Conservation (phyloP, 2,329 filamentous ascomycete genomes). For the Lachnellula occidentalis region DNA sequence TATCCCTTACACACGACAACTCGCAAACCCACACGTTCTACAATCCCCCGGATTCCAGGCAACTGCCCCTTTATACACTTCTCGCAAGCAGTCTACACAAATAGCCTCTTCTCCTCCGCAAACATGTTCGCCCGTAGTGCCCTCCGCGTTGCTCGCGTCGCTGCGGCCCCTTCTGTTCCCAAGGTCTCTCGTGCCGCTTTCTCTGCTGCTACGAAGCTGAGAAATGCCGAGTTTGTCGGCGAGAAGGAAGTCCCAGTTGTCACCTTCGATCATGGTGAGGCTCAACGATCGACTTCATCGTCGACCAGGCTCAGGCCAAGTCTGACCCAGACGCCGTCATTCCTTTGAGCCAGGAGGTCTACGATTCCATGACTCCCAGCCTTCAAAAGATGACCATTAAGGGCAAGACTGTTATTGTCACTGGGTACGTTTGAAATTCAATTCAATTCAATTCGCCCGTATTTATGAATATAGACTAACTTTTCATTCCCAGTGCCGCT, state of each 20-base stretch:
- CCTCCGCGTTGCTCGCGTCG: slow-evolving; percentile 9
- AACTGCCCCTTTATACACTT: not conserved
- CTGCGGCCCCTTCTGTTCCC: not conserved
- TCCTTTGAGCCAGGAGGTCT: slow-evolving; percentile 49
- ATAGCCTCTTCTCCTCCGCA: not conserved
- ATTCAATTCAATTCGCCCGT: not conserved
- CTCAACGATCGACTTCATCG: slow-evolving; percentile 21
- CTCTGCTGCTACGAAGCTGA: slow-evolving; percentile 14
- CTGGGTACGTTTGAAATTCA: slow-evolving; percentile 48
- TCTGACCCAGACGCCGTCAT: slow-evolving; percentile 18
- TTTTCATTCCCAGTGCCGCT: slow-evolving; percentile 50
- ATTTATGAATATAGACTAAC: slow-evolving; percentile 25
- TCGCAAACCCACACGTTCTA: not conserved
- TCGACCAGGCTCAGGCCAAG: slow-evolving; percentile 17
- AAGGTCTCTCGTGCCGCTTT: slow-evolving; percentile 22
- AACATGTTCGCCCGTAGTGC: slow-evolving; percentile 24
- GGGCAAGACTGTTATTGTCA: slow-evolving; percentile 67
- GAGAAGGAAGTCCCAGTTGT: slow-evolving; percentile 26
- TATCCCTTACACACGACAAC: not conserved
- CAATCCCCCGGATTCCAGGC: not conserved
- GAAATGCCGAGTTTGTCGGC: slow-evolving; percentile 24
- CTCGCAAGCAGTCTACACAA: not conserved
- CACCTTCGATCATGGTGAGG: slow-evolving; percentile 19
- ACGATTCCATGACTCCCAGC: slow-evolving; percentile 54
- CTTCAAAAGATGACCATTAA: slow-evolving; percentile 64